Conservation (phyloP, 176 grass and related monocot species). For the Oropetium thomaeum region DNA sequence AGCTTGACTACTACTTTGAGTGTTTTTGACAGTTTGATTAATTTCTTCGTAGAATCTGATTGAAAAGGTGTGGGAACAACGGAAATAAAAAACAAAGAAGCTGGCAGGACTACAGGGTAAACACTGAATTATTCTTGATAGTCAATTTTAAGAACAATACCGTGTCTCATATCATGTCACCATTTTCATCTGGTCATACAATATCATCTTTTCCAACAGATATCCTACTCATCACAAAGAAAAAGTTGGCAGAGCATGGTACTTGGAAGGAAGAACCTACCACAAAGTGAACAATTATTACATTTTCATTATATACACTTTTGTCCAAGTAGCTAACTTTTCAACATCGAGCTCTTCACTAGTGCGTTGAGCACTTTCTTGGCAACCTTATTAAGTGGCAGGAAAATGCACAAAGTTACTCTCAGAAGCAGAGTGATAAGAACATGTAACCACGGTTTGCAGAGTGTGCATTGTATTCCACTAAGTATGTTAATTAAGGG, state of each 20-base stretch:
- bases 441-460: constrained; percentile 11
- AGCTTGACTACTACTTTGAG: neutral
- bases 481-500: neutral
- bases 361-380: constrained; percentile 23
- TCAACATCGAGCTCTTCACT: neutral
- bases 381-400: neutral
- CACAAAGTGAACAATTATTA: neutral
- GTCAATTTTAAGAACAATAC: neutral
- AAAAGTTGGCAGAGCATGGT: neutral
- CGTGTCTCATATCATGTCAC: neutral
- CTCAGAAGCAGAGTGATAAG: constrained; percentile 2
- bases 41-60: too few species aligned
- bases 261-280: neutral
- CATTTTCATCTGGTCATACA: neutral
- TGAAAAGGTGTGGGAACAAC: neutral
- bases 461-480: neutral
- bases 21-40: too few species aligned
- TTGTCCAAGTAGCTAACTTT: neutral
- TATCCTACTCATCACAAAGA: neutral
- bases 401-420: constrained; percentile 18
- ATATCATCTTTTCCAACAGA: neutral
- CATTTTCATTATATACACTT: neutral
- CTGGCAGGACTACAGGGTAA: neutral
- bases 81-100: neutral
- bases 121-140: neutral